A percentile compares a stretch with the other conserved stretches of the same genome.
Evolutionary conservation across 2,329 filamentous ascomycete species (phyloP).

Genomic region (Scopulariopsis brevicaulis): DNA sequence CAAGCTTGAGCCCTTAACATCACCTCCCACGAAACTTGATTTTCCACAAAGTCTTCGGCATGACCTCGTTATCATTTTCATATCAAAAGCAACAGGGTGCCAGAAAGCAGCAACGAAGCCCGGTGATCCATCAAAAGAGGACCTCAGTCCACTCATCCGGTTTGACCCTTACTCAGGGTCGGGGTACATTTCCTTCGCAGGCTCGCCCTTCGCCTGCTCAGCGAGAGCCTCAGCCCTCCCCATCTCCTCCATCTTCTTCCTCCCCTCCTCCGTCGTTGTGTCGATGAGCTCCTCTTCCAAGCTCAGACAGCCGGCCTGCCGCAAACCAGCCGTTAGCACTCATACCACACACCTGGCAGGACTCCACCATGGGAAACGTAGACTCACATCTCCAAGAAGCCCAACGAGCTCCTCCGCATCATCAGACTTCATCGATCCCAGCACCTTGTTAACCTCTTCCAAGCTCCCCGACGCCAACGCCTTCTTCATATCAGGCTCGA

Average conservation of each 20-base stretch:
- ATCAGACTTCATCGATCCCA: slow-evolving; percentile 79
- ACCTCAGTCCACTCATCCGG: neutral
- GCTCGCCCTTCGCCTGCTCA: neutral
- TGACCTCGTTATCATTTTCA: neutral
- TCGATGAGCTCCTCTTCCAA: slow-evolving; percentile 92
- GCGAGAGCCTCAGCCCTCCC: slow-evolving; percentile 1
- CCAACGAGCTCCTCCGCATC: slow-evolving; percentile 80
- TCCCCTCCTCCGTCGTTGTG: slow-evolving; percentile 79
- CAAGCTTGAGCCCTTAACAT: too few species aligned
- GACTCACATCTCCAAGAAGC: slow-evolving; percentile 57
- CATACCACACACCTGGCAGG: neutral
- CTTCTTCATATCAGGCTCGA: slow-evolving; percentile 67
- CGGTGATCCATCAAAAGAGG: neutral
- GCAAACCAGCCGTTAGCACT: slow-evolving; percentile 10
- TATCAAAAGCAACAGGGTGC: neutral
- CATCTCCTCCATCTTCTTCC: slow-evolving; percentile 65
- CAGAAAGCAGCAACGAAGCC: neutral
- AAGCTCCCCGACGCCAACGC: slow-evolving; percentile 83
- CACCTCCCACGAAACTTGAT: too few species aligned
- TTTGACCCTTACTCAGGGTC: slow-evolving; percentile 8
- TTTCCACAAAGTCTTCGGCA: neutral
- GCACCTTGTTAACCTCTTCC: slow-evolving; percentile 46
- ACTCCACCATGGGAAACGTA: neutral
- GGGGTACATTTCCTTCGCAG: neutral
- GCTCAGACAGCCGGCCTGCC: slow-evolving; percentile 71